Evolutionary conservation across 768 basidiomycete species (phyloP), one percentile per base, ranked within the genome.

Genomic region (Russula griseocarnosa): DNA sequence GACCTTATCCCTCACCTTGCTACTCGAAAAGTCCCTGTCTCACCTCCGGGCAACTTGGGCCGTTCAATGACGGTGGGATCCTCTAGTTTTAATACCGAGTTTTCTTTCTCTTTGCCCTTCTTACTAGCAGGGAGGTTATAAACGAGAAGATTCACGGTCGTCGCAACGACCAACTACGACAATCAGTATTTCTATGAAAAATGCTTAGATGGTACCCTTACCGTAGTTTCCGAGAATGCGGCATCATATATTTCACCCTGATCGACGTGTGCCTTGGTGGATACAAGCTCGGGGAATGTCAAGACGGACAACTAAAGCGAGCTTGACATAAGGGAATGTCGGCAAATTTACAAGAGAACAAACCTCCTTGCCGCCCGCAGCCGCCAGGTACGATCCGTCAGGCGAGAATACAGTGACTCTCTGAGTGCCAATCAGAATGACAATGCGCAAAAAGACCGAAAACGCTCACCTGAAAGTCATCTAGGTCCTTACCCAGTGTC

Each of bases 371-470:
- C 82, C 81, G 4, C 93, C 92, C 26, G 86, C 92, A 40, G 86
- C 83, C 5, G 85, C 88, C 6, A 96, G 72, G 46, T 88, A 73
- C 28, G 75, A 78, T 26, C 82, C 81, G 68, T 87, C 80, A 7
- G 86, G 86, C 46, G 94, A 94, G 60, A 98, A 76, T 2, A 84
- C 81, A 1, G 94, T 94, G 26, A 94, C 87, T 86, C 92, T 95
- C 95, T 97, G 58, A n/a, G 44, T 28, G 49, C 55, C 69, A 59
- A 65, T 61, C 71, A 13, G 64, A 64, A 55, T n/a, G 26, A 28
- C 52, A 18, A 53, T 28, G n/a, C 30, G 5, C 11, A 13, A 18
- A 7, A 22, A 40, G 49, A 18, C 30, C 8, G 22, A 47, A 36
- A 14, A 26, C 18, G 11, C 77, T 55, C 69, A 92, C 95, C 79